Base-by-base conservation (phyloP, 164 flowering plant genomes). In the Magnolia officinalis region DNA sequence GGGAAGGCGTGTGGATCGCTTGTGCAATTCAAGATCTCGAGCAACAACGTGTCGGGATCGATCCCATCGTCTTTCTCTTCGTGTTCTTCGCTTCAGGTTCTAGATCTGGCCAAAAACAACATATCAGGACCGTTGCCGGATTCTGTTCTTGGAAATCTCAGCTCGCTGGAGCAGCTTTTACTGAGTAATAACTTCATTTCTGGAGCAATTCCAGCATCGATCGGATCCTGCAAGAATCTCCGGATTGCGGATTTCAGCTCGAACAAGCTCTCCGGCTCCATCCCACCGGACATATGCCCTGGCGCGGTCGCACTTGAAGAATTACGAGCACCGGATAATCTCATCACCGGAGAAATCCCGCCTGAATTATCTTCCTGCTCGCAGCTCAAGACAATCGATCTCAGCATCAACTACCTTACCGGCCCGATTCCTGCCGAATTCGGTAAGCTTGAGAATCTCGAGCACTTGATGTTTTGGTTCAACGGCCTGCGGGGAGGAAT, bases 401-500 rank as follows among this genome's bases (percentile, higher is more conserved):
- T 95, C 70, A 95, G 97, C 78, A 65, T 95, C 9, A 95, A 95
- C 80, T 91, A 90, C 80, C 86, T 95, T 67, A 88, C 81, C 4
- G 97, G 97, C 2, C 79, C 93, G 7, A 89, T 95, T 31, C 98
- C 97, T 0, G 63, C 80, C 0, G 90, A 90, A 78, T 72, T 95
- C 14, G 94, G 98, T 10, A 78, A 73, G 79, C 92, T 95, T 2
- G 79, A 82, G 76, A 87, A 91, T 71, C 89, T 95, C 0, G 97
- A 93, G 87, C 92, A 89, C 74, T 74, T 95, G 20, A 89, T 93
- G 70, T 97, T 94, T 1, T 95, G 98, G 98, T 93, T 84, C 82
- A 95, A 95, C 79, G 84, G 86, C 9, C 78, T 95, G 80, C 84
- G 81, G n/a, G 98, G 97, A 9, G 78, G 59, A 45, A 88, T 95